Base-by-base conservation (phyloP, 495 filamentous ascomycete species). In the Neurospora sp. region DNA sequence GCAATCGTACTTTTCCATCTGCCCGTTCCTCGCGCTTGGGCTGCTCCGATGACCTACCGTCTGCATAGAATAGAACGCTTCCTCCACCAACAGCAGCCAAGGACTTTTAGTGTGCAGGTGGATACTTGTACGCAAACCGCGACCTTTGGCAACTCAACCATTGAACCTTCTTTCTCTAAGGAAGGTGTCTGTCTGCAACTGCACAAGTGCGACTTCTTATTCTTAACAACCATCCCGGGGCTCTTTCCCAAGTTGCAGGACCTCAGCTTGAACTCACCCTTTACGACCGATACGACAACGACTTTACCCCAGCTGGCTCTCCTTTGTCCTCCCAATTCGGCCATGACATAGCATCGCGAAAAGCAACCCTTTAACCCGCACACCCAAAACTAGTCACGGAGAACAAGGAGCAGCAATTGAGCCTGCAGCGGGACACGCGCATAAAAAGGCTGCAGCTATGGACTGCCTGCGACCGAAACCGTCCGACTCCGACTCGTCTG, bases 261-360 rank as follows among this genome's bases (percentile, higher is more conserved):
- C 53, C 53, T 66, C 53, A 35, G 10, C 53, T 35, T 35, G 27
- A 18, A 35, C 14, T 66, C 27, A 9, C 53, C 35, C 35, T 37
- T 37, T 37, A 37, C 35, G 35, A 37, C 35, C 27, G 27, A 37
- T 37, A 61, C 14, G 20, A 61, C 53, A 8, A 31, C 53, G 27
- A 66, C 53, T 66, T 66, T 66, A 35, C 22, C 27, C 22, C 27
- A 61, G 53, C 53, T 66, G 22, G 11, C 53, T 66, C 53, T 66
- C 38, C 22, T 70, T 44, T 40, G 68, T 39, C 46, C 48, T 12
- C 11, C 11, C 16, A 69, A 42, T 53, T 68, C 69, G 37, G 75
- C 59, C 76, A 78, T 78, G 76, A 76, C 73, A 76, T 76, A 78
- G 76, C 75, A 69, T 39, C 71, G 74, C 74, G 27, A 66, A 35